Percentiles rank a stretch among this genome's conserved stretches.
Conservation (phyloP, 78 protist genomes). For the Dictyostelium firmibasis region DNA sequence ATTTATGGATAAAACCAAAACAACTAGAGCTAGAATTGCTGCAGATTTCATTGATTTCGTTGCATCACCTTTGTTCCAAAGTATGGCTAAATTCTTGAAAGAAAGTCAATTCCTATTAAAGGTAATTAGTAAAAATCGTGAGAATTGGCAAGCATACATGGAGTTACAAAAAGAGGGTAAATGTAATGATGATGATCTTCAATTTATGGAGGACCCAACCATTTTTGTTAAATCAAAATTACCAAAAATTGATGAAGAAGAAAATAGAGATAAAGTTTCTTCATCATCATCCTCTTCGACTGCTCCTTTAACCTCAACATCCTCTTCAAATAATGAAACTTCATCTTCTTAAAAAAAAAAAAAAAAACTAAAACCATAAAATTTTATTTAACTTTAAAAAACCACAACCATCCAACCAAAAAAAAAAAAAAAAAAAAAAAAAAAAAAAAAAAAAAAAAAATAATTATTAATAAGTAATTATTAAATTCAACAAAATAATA, state of each 20-base stretch:
- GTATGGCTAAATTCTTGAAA: slow-evolving; percentile 27
- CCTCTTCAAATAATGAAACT: neutral
- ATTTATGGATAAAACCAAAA: slow-evolving; percentile 59
- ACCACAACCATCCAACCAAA: too few relatives aligned
- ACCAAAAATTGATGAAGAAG: slow-evolving; percentile 26
- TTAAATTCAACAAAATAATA: too few relatives aligned
- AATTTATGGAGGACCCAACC: slow-evolving; percentile 17
- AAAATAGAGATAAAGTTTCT: neutral
- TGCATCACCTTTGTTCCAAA: slow-evolving; percentile 61
- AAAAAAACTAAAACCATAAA: neutral
- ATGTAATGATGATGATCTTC: slow-evolving; percentile 24
- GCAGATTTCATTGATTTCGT: slow-evolving; percentile 75
- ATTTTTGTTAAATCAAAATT: slow-evolving; percentile 8
- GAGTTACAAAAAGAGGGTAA: slow-evolving; percentile 67
- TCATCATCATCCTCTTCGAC: neutral
- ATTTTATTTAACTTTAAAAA: neutral
- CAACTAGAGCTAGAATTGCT: slow-evolving; percentile 64
- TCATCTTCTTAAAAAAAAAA: neutral
- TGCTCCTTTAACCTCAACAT: neutral
- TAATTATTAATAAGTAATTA: neutral
- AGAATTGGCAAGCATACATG: slow-evolving; percentile 71
- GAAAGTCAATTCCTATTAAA: slow-evolving; percentile 33
- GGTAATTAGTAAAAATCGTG: slow-evolving; percentile 43
- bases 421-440: neutral
- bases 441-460: neutral